Percentiles rank a stretch among this genome's conserved stretches.
phyloP scores from a whole-genome alignment of 805 yeast genomes.

The Candida germanica region DNA sequence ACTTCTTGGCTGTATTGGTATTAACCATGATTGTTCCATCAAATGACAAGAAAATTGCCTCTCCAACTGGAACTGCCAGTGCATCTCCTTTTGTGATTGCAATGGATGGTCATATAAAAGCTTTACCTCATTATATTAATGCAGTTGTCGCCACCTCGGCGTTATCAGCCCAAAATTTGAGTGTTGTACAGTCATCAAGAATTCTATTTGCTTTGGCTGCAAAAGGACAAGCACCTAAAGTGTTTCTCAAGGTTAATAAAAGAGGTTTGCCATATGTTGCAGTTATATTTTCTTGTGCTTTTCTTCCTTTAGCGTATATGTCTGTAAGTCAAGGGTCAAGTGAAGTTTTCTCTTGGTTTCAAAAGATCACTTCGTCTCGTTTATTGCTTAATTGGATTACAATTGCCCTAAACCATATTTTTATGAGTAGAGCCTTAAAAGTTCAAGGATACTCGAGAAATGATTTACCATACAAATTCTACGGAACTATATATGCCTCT shows the following conservation, averaged over 20 bases:
- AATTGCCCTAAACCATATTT: constrained; percentile 55
- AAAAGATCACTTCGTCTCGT: constrained; percentile 66
- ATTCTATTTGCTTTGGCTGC: constrained; percentile 26
- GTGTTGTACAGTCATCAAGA: constrained; percentile 28
- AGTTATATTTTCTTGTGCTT: constrained; percentile 18
- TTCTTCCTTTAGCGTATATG: constrained; percentile 33
- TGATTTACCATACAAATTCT: constrained; percentile 23
- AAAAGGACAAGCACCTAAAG: constrained; percentile 34
- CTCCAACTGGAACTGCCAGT: constrained; percentile 26
- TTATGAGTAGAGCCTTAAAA: constrained; percentile 44
- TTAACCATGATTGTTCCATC: constrained; percentile 32
- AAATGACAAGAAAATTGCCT: constrained; percentile 22
- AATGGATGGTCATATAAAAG: constrained; percentile 32
- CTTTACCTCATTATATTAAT: constrained; percentile 36
- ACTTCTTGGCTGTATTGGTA: constrained; percentile 28
- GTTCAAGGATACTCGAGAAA: constrained; percentile 16
- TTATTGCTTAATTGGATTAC: constrained; percentile 59
- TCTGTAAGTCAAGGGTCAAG: constrained; percentile 51
- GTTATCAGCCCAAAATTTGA: constrained; percentile 36
- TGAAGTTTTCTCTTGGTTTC: constrained; percentile 53
- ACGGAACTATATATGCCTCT: constrained; percentile 28
- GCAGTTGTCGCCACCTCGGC: constrained; percentile 40
- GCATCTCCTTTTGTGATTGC: constrained; percentile 43
- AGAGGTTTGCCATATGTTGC: constrained; percentile 19
- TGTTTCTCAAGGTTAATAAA: constrained; percentile 26